Evolutionary conservation across 2,329 filamentous ascomycete species (phyloP).

Genomic region (Apiospora phragmitis): DNA sequence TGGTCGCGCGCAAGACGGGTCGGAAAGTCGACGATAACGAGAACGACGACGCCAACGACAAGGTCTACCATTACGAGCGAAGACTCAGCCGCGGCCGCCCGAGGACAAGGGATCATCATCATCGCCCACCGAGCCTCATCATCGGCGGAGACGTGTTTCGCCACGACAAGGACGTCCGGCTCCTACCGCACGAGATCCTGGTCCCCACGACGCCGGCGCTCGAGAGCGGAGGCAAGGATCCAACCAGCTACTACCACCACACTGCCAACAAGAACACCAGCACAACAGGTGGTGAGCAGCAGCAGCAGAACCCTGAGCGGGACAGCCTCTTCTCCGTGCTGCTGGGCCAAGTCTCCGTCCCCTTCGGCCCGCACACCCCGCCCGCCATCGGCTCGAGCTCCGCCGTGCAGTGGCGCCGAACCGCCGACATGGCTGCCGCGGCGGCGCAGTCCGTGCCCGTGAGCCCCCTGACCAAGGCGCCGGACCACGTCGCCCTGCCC

Average conservation of each 20-base stretch:
- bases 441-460: constrained; percentile 7
- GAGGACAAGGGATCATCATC: constrained; percentile 8
- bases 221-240: constrained; percentile 22
- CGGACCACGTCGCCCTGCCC: constrained; percentile 7
- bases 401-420: constrained; percentile 22
- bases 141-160: constrained; percentile 11
- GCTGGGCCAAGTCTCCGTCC: constrained; percentile 20
- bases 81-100: background rate
- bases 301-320: background rate
- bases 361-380: background rate
- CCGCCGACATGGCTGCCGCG: constrained; percentile 7
- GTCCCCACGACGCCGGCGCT: constrained; percentile 27
- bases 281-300: background rate
- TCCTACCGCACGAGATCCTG: constrained; percentile 16
- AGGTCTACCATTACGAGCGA: background rate
- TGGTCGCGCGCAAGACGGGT: constrained; percentile 10
- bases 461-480: constrained; percentile 19
- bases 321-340: constrained; percentile 20
- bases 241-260: background rate
- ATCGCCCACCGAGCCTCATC: constrained; percentile 17
- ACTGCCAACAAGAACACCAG: background rate
- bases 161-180: constrained; percentile 10
- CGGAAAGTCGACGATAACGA: background rate
- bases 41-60: background rate
- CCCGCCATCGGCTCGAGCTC: constrained; percentile 21